Evolutionary conservation across 2,329 filamentous ascomycete species (phyloP).

Genomic region (Cladophialophora psammophila): DNA sequence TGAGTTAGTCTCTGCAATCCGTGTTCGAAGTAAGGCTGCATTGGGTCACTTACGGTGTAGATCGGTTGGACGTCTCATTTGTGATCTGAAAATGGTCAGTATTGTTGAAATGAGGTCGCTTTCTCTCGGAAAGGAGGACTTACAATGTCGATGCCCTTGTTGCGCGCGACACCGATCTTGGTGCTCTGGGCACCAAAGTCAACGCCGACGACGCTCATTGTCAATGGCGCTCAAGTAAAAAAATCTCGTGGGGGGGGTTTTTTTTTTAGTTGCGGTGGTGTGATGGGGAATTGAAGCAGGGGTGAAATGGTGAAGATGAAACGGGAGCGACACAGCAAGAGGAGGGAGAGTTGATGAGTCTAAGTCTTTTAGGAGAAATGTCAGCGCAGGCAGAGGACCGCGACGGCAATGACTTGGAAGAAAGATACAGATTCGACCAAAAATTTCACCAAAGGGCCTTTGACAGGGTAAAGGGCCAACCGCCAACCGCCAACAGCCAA

Average conservation of each 20-base stretch:
- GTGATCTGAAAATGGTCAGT: constrained; percentile 71
- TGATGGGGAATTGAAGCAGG: constrained; percentile 17
- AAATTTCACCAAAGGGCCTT: constrained; percentile 14
- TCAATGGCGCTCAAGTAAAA: constrained; percentile 18
- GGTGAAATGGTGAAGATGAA: neutral
- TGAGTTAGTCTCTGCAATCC: constrained; percentile 11
- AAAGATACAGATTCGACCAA: constrained; percentile 9
- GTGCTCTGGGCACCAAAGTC: constrained; percentile 98
- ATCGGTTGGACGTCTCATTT: constrained; percentile 98
- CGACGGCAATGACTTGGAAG: constrained; percentile 8
- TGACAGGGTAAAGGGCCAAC: constrained; percentile 8
- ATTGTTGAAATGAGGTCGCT: neutral
- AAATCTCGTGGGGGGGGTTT: neutral
- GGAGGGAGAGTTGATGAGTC: constrained; percentile 6
- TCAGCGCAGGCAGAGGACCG: constrained; percentile 16
- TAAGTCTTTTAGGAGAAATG: neutral
- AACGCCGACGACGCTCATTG: constrained; percentile 74
- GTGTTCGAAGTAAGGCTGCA: constrained; percentile 17
- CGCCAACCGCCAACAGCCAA: neutral
- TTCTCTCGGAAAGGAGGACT: constrained; percentile 55
- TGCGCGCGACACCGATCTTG: constrained; percentile 95
- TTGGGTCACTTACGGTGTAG: constrained; percentile 82
- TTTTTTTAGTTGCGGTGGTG: constrained; percentile 12
- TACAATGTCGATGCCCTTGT: constrained; percentile 98
- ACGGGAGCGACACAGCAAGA: neutral